A percentile compares a stretch with the other conserved stretches of the same genome.
Evolutionary conservation across 495 filamentous ascomycete genomes (phyloP).

Genomic region (Baudoinia panamericana): DNA sequence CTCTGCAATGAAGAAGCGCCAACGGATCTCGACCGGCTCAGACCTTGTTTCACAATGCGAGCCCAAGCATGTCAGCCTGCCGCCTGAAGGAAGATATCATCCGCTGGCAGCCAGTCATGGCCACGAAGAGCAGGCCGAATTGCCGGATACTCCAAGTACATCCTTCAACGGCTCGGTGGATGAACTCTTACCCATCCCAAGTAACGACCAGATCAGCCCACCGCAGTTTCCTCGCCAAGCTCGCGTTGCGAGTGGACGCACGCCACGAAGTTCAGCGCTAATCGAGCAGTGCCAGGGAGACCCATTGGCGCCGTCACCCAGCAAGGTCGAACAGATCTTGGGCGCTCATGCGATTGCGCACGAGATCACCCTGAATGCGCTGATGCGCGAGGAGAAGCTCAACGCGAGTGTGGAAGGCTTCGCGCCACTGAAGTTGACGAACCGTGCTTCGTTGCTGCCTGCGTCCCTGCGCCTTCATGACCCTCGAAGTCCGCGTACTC

Average conservation of each 20-base stretch:
- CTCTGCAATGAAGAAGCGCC: conserved; percentile 5
- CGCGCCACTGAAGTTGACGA: not conserved
- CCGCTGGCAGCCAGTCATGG: not conserved
- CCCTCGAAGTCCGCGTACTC: conserved; percentile 11
- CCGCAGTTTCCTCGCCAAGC: not conserved
- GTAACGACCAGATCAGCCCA: conserved; percentile 1
- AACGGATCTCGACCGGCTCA: not conserved
- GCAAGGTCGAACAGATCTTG: conserved; percentile 18
- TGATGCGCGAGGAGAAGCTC: conserved; percentile 17
- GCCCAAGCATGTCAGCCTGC: not conserved
- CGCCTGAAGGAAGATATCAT: conserved; percentile 12
- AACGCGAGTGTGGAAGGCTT: conserved; percentile 10
- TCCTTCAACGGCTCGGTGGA: conserved; percentile 18
- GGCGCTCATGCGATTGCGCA: conserved; percentile 21
- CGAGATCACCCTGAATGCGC: conserved; percentile 21
- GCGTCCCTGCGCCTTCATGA: conserved; percentile 8
- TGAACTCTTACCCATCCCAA: conserved; percentile 11
- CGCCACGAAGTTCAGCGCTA: conserved; percentile 5
- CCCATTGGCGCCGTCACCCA: not conserved
- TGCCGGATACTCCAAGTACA: conserved; percentile 7
- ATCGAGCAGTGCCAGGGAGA: not conserved
- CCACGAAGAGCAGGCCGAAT: not conserved
- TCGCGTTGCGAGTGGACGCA: not conserved
- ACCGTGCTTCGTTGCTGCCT: conserved; percentile 8
- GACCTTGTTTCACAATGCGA: not conserved